Evolutionary conservation across 352 stramenopile genomes (phyloP).

Genomic region (Elongisporangium prolatum): DNA sequence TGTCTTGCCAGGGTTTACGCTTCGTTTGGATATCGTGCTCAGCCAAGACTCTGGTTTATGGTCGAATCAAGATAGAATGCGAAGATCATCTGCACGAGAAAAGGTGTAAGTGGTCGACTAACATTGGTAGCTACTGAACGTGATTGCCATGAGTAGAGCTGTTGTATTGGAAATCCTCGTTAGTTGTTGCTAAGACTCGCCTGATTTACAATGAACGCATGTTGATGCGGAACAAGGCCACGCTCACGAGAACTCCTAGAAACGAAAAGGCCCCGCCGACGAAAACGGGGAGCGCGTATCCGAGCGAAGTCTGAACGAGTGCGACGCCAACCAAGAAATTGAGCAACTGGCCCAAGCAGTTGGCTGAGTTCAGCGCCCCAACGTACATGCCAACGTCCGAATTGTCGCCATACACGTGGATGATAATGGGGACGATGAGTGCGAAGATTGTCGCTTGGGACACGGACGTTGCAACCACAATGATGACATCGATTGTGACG

Average conservation of each 20-base stretch:
- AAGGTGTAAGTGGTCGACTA: too few species aligned
- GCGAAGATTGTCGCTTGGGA: slow-evolving; percentile 58
- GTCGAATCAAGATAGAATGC: not conserved
- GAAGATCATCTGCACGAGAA: too few species aligned
- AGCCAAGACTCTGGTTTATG: not conserved
- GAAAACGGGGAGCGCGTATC: slow-evolving; percentile 60
- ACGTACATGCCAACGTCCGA: slow-evolving; percentile 65
- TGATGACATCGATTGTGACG: slow-evolving; percentile 33
- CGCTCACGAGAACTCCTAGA: slow-evolving; percentile 54
- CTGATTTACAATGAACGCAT: slow-evolving; percentile 75
- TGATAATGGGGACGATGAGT: slow-evolving; percentile 64
- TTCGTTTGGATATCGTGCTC: not conserved
- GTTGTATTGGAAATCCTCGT: not conserved
- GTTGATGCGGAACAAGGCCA: slow-evolving; percentile 58
- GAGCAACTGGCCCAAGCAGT: slow-evolving; percentile 65
- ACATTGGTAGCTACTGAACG: too few species aligned
- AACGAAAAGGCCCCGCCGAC: slow-evolving; percentile 60
- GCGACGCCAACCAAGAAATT: slow-evolving; percentile 61
- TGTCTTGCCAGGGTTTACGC: not conserved
- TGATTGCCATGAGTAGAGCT: too few species aligned
- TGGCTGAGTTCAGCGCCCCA: slow-evolving; percentile 71
- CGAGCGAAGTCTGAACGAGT: slow-evolving; percentile 57
- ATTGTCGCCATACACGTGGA: slow-evolving; percentile 53
- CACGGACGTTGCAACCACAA: slow-evolving; percentile 41
- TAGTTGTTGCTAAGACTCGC: too few species aligned